phyloP scores from a whole-genome alignment of 306 rosid species.

The Prosopis cineraria region DNA sequence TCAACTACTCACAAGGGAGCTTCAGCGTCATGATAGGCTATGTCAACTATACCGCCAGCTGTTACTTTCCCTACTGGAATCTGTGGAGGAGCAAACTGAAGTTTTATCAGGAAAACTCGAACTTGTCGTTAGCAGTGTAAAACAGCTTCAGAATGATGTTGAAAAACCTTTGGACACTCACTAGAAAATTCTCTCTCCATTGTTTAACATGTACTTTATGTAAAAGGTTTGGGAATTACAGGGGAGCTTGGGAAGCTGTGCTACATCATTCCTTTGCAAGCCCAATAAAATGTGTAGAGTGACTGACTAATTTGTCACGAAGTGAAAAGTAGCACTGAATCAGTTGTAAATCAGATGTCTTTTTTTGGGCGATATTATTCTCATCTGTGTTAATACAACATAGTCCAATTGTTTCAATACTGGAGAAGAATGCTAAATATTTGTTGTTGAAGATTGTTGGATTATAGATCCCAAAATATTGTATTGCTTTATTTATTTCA shows the following conservation, averaged over 20 bases:
- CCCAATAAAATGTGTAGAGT: background rate
- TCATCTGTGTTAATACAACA: background rate
- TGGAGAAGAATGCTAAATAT: background rate
- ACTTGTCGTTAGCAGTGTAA: slow-evolving; percentile 21
- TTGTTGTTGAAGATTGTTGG: background rate
- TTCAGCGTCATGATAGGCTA: slow-evolving; percentile 37
- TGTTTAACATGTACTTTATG: background rate
- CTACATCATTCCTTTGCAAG: background rate
- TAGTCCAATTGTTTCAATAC: background rate
- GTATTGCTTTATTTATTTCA: background rate
- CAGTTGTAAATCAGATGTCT: background rate
- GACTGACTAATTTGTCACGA: slow-evolving; percentile 4
- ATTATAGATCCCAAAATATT: background rate
- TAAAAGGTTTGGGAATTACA: slow-evolving; percentile 1
- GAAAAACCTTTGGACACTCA: slow-evolving; percentile 31
- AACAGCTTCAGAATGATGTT: slow-evolving; percentile 36
- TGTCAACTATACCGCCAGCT: slow-evolving; percentile 36
- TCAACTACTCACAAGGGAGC: slow-evolving; percentile 39
- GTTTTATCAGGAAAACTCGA: slow-evolving; percentile 34
- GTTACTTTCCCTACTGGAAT: slow-evolving; percentile 35
- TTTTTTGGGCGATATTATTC: slow-evolving; percentile 2
- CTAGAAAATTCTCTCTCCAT: slow-evolving; percentile 24
- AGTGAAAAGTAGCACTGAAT: background rate
- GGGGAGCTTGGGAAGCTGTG: background rate
- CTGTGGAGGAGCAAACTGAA: slow-evolving; percentile 40